A percentile compares a stretch with the other conserved stretches of the same genome.
phyloP scores from a whole-genome alignment of 495 filamentous ascomycete species.

The Daldinia decipiens region DNA sequence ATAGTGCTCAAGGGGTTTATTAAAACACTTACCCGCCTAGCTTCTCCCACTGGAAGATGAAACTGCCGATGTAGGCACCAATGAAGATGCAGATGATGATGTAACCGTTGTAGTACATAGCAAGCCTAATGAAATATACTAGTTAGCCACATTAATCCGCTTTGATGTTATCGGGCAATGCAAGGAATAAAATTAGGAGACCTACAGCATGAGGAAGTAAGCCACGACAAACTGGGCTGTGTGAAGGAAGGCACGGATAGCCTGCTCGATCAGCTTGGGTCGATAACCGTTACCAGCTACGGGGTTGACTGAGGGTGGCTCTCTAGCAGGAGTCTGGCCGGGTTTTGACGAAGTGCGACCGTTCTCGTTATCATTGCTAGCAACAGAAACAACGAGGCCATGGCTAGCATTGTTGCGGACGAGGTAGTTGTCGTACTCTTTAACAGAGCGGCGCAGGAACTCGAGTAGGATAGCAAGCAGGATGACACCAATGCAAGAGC shows the following conservation, averaged over 20 bases:
- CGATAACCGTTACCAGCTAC: slow-evolving; percentile 52
- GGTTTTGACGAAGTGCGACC: slow-evolving; percentile 6
- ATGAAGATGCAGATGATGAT: slow-evolving; percentile 71
- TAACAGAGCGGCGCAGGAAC: slow-evolving; percentile 65
- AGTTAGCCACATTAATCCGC: not conserved
- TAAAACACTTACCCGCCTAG: slow-evolving; percentile 39
- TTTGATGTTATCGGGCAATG: not conserved
- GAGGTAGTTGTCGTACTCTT: slow-evolving; percentile 71
- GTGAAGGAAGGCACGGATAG: slow-evolving; percentile 68
- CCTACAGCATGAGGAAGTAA: slow-evolving; percentile 73
- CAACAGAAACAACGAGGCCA: not conserved
- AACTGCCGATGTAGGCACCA: slow-evolving; percentile 68
- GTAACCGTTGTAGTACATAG: slow-evolving; percentile 74
- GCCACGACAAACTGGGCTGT: slow-evolving; percentile 74
- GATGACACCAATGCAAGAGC: slow-evolving; percentile 75
- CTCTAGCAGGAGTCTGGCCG: not conserved
- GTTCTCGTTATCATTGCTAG: slow-evolving; percentile 12
- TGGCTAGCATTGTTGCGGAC: slow-evolving; percentile 53
- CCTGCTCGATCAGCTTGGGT: slow-evolving; percentile 49
- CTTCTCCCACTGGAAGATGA: slow-evolving; percentile 69
- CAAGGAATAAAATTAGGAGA: not conserved
- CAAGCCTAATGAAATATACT: slow-evolving; percentile 61
- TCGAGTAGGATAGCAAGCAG: slow-evolving; percentile 71
- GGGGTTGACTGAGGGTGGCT: slow-evolving; percentile 52
- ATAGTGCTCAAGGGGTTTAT: not conserved